These are phyloP conservation scores for Ceratocystis ficicola DNA, from an alignment of 2,329 filamentous ascomycete genomes.

Conservation along the genomic window DNA sequence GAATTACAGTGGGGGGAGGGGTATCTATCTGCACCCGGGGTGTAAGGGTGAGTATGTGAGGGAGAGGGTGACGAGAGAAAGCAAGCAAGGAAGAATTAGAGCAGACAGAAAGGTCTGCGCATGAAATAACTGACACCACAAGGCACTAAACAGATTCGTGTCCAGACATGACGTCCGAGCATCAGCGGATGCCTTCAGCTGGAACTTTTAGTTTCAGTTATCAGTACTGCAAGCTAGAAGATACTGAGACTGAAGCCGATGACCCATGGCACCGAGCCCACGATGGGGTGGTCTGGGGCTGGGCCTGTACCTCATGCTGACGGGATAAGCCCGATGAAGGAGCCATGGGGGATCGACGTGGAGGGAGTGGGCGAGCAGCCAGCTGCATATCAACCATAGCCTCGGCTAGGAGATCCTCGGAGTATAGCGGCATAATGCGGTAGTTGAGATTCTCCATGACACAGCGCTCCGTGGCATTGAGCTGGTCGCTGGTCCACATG, in stretches of 20 bases:
- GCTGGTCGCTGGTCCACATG: conserved; percentile 48
- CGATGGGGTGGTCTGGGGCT: background rate
- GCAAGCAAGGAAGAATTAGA: too few relatives aligned
- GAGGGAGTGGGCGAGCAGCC: conserved; percentile 33
- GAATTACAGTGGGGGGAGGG: background rate
- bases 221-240: background rate
- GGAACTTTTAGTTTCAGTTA: background rate
- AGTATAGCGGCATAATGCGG: conserved; percentile 48
- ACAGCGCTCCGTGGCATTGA: conserved; percentile 51
- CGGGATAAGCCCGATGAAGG: background rate
- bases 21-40: background rate
- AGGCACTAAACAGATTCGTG: too few relatives aligned
- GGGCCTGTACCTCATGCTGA: background rate
- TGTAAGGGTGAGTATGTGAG: background rate
- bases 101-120: too few relatives aligned
- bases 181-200: background rate
- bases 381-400: conserved; percentile 53
- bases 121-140: too few relatives aligned
- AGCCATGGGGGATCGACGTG: background rate
- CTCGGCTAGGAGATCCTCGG: conserved; percentile 44
- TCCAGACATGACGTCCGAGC: too few relatives aligned
- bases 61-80: too few relatives aligned
- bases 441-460: conserved; percentile 54
- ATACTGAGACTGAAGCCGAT: conserved; percentile 17
- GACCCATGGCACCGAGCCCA: conserved; percentile 17